phyloP scores from a whole-genome alignment of 2,329 filamentous ascomycete species.

The Ceratocystiopsis sp. region DNA sequence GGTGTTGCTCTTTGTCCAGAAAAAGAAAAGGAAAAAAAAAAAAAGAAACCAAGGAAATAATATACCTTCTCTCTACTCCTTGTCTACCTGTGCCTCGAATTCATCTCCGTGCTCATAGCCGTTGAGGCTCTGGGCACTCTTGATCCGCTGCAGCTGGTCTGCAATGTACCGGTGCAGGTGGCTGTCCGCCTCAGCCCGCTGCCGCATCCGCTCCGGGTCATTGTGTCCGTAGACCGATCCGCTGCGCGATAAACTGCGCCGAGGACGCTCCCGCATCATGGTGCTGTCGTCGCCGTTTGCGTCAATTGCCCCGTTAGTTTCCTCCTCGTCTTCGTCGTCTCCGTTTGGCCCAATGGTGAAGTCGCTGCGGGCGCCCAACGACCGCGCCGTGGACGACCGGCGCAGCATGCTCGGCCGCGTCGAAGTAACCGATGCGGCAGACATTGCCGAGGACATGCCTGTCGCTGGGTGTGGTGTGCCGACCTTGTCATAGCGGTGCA shows the following conservation, averaged over 20 bases:
- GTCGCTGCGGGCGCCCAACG: slow-evolving; percentile 71
- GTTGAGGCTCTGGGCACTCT: slow-evolving; percentile 30
- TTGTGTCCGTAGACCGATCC: slow-evolving; percentile 26
- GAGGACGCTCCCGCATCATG: slow-evolving; percentile 18
- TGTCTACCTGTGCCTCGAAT: slow-evolving; percentile 23
- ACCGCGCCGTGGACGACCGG: slow-evolving; percentile 66
- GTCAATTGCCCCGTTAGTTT: no score
- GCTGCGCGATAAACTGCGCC: slow-evolving; percentile 16
- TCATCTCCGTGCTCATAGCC: slow-evolving; percentile 27
- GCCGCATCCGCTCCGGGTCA: slow-evolving; percentile 30
- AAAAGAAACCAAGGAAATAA: background rate
- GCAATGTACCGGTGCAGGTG: slow-evolving; percentile 70
- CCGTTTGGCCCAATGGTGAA: slow-evolving; percentile 29
- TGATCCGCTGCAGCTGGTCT: slow-evolving; percentile 61
- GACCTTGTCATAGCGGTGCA: slow-evolving; percentile 33
- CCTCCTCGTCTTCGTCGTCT: slow-evolving; percentile 8
- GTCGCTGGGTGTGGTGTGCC: slow-evolving; percentile 18
- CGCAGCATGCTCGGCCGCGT: slow-evolving; percentile 34
- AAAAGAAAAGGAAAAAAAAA: background rate
- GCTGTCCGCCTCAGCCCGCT: slow-evolving; percentile 40
- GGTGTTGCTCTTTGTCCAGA: no score
- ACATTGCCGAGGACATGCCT: slow-evolving; percentile 18
- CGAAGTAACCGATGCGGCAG: no score
- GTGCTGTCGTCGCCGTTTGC: no score
- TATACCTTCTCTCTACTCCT: background rate